Base-by-base conservation (phyloP, 371 early-diverging fungal genomes). In the Mortierella sp. region DNA sequence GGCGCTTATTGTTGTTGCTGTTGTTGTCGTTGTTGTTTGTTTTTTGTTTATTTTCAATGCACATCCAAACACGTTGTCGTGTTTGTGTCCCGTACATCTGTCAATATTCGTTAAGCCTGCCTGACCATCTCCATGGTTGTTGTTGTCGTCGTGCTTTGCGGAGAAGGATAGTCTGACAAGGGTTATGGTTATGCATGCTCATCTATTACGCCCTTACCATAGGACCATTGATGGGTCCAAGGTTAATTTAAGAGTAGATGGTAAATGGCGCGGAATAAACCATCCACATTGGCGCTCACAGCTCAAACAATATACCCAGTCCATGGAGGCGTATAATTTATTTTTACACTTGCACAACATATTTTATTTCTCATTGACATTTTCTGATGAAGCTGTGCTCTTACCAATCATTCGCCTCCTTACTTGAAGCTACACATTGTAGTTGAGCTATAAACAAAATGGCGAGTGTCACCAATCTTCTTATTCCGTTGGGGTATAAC, bases 331-430 rank as follows among this genome's bases (percentile, higher is more conserved):
- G 18, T 49, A 26, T 28, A 10, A 14, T 39, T 62, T 62, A 45
- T 62, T 62, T 62, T 62, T 62, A 62, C 26, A 22, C n/a, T 62
- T 45, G 62, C 26, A 62, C 62, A 62, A 62, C 62, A 62, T 62
- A 24, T 43, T 24, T 45, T 30, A 14, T 45, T n/a, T 28, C 54
- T 52, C 49, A 5, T 18, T 49, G 49, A 20, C 24, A 9, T 26
- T 49, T 9, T n/a, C 14, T 28, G 49, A 20, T 16, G 18, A 30
- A 64, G 64, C 64, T 64, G 64, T 64, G 64, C 64, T 64, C 51
- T 64, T 64, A 51, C 51, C 64, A 64, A 64, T 64, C 51, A 32
- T 10, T 43, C n/a, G 45, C 45, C 28, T 61, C 22, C 61, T 5
- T 39, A 35, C 37, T 20, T 9, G 20, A 16, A 20, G 5, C n/a